Evolutionary conservation across 768 basidiomycete genomes (phyloP).

Genomic region (Suillus discolor): DNA sequence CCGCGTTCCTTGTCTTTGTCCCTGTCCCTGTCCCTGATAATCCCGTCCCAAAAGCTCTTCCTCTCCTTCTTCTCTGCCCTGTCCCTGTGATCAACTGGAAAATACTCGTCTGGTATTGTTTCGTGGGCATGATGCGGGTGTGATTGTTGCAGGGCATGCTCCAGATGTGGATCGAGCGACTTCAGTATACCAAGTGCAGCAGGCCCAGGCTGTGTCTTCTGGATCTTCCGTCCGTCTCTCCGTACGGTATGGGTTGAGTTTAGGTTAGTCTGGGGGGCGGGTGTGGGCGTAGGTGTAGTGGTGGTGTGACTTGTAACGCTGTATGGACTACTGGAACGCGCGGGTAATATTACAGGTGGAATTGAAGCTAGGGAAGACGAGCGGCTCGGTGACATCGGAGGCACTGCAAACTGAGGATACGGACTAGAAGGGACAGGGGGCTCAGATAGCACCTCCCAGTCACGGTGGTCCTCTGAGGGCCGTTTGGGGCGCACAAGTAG

Average conservation of each 20-base stretch:
- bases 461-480: constrained; percentile 6
- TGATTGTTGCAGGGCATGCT: constrained; percentile 16
- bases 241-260: constrained; percentile 23
- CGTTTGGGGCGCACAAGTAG: neutral
- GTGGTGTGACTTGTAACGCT: constrained; percentile 33
- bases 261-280: constrained; percentile 16
- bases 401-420: constrained; percentile 18
- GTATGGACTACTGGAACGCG: constrained; percentile 51
- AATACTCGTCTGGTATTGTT: constrained; percentile 31
- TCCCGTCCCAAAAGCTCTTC: constrained; percentile 56
- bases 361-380: constrained; percentile 54
- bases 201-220: constrained; percentile 29
- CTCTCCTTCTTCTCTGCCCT: constrained; percentile 51
- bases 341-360: constrained; percentile 30
- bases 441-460: constrained; percentile 7
- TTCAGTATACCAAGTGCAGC: constrained; percentile 58
- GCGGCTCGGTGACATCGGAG: constrained; percentile 43
- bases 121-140: constrained; percentile 22
- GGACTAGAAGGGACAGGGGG: constrained; percentile 19
- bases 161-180: constrained; percentile 59
- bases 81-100: constrained; percentile 27
- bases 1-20: constrained; percentile 30
- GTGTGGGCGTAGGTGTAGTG: neutral
- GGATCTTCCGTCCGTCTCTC: constrained; percentile 24
- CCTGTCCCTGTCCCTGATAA: constrained; percentile 37